Base-by-base conservation (phyloP, 768 basidiomycete genomes). In the Lentinula boryana region DNA sequence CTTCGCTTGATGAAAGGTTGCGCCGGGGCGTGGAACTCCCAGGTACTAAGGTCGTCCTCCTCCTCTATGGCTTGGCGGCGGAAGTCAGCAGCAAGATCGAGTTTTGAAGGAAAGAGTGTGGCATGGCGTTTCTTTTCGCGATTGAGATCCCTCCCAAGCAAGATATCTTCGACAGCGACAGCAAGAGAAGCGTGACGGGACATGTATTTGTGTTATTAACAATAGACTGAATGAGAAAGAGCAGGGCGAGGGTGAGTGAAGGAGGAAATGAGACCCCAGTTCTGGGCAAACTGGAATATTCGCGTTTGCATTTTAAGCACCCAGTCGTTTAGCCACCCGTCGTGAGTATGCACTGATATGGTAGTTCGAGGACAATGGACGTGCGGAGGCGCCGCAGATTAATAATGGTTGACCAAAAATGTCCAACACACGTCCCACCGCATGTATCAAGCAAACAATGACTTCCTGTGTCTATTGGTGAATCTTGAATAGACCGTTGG, bases 51-150 rank as follows among this genome's bases (percentile, higher is more conserved):
- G 23, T 58, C 57, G 44, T 58, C 57, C 31, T 46, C 56, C 48
- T 50, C 48, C 46, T 50, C 32, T 21, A 23, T n/a, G 13, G 57
- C 57, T 38, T 58, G 57, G 5, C 32, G 44, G n/a, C 36, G 43
- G 36, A 49, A 57, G 27, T 43, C n/a, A 32, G 56, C 27, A 6
- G 56, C 27, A 6, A 49, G 27, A 38, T 58, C 57, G 32, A 49
- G 57, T 16, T 46, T 32, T 35, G 57, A 58, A 13, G 57, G 57
- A 40, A 58, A 58, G 33, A 57, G 49, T 18, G 57, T 49, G 5
- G 31, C 44, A 35, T 58, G 57, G 33, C 43, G 46, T 35, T 50
- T 58, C 46, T 32, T 36, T 18, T 38, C 16, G 31, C n/a, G 40
- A 3, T 9, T 27, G 55, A 56, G 36, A 41, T 56, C 32, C 12